Evolutionary conservation across 352 stramenopile genomes (phyloP).

Genomic region (Pythium sukuiense): DNA sequence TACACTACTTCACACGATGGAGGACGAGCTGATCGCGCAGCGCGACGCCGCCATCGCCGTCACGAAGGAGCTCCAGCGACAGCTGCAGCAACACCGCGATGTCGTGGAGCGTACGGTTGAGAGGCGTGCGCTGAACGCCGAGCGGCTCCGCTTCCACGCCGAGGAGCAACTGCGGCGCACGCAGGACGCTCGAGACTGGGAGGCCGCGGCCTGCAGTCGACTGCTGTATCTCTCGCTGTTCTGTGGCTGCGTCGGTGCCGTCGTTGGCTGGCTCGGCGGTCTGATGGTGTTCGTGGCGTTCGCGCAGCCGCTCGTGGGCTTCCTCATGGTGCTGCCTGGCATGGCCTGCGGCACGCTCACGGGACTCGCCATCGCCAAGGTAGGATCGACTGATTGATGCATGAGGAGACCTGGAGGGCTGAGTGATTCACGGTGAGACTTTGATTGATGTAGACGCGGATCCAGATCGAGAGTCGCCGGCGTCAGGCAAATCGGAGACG

Average conservation of each 20-base stretch:
- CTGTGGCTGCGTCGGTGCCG: constrained; percentile 43
- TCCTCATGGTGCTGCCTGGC: constrained; percentile 61
- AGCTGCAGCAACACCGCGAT: constrained; percentile 52
- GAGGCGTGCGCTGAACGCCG: constrained; percentile 64
- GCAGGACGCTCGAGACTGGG: constrained; percentile 51
- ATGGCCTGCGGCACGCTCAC: constrained; percentile 51
- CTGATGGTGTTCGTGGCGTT: constrained; percentile 52
- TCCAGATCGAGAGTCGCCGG: constrained; percentile 52
- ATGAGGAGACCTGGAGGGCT: neutral
- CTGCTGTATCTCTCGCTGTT: constrained; percentile 61
- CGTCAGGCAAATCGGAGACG: constrained; percentile 39
- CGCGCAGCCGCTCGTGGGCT: constrained; percentile 56
- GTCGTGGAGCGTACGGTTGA: constrained; percentile 57
- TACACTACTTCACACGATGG: constrained; percentile 34
- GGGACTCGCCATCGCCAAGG: constrained; percentile 60
- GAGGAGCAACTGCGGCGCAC: constrained; percentile 52
- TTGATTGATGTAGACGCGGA: constrained; percentile 34
- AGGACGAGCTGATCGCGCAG: constrained; percentile 74
- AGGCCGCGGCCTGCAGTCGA: constrained; percentile 42
- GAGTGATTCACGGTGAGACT: neutral
- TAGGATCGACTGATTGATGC: constrained; percentile 9
- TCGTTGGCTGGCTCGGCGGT: constrained; percentile 51
- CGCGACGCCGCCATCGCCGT: constrained; percentile 74
- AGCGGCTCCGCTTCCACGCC: constrained; percentile 64
- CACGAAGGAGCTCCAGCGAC: constrained; percentile 68